Percentiles rank a stretch among this genome's conserved stretches.
phyloP scores from a whole-genome alignment of 176 grass and related monocot genomes.

The Zea luxurians region DNA sequence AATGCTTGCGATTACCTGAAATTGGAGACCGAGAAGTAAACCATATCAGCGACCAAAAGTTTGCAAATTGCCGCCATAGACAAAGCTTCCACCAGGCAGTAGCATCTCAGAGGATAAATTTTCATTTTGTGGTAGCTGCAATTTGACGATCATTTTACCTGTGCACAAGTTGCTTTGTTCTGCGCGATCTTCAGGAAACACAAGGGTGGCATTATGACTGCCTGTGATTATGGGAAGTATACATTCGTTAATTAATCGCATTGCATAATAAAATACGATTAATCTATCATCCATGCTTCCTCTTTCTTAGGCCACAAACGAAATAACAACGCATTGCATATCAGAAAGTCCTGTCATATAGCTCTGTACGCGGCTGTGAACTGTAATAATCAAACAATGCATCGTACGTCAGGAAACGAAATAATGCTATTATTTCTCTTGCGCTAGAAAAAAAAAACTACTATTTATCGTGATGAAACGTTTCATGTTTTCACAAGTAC shows the following conservation, averaged over 20 bases:
- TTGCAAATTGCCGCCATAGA: neutral
- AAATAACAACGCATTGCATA: neutral
- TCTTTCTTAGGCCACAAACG: neutral
- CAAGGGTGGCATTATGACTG: constrained; percentile 79
- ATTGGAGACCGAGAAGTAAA: constrained; percentile 24
- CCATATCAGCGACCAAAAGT: neutral
- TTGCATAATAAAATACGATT: neutral
- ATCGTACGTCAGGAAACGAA: neutral
- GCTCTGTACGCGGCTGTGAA: neutral
- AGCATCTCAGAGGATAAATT: neutral
- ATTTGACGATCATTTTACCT: constrained; percentile 47
- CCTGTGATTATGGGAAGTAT: constrained; percentile 43
- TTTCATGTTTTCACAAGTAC: neutral
- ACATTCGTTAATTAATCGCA: neutral
- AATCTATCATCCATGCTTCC: neutral
- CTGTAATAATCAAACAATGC: neutral
- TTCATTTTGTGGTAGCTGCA: neutral
- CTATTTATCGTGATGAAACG: neutral
- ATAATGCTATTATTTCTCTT: neutral
- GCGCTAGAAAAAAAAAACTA: too few relatives aligned
- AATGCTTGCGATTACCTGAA: constrained; percentile 59
- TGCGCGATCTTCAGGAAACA: constrained; percentile 83
- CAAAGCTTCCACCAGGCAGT: neutral
- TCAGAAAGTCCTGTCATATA: neutral
- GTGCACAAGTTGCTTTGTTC: constrained; percentile 65